Percentiles rank a stretch among this genome's conserved stretches.
These are phyloP conservation scores for Begonia loranthoides DNA, from an alignment of 306 rosid species.

Conservation along the genomic window DNA sequence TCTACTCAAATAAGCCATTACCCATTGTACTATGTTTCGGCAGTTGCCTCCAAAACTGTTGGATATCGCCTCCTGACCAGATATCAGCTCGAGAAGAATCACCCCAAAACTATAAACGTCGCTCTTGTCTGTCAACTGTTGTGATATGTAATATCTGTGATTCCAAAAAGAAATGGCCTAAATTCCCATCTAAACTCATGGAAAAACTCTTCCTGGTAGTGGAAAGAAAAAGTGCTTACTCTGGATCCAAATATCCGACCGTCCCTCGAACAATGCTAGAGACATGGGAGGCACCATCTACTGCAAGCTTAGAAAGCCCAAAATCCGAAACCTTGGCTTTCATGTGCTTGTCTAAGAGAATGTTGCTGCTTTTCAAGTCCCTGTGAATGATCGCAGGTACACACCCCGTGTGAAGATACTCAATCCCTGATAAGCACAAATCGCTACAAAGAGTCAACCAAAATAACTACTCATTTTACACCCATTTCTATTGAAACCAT, in stretches of 20 bases:
- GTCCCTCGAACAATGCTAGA: constrained; percentile 96
- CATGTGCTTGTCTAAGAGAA: constrained; percentile 84
- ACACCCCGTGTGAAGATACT: constrained; percentile 96
- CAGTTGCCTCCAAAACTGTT: constrained; percentile 85
- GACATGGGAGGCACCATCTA: constrained; percentile 88
- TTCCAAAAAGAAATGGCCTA: constrained; percentile 4
- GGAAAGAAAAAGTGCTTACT: constrained; percentile 30
- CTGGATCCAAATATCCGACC: constrained; percentile 94
- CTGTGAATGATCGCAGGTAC: constrained; percentile 85
- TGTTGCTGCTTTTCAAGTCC: constrained; percentile 92
- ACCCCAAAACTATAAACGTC: constrained; percentile 95
- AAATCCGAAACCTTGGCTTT: constrained; percentile 94
- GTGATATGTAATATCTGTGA: constrained; percentile 86
- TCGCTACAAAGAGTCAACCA: constrained; percentile 7
- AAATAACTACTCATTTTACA: background rate
- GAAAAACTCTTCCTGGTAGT: background rate
- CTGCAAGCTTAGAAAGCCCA: constrained; percentile 95
- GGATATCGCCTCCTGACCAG: constrained; percentile 98
- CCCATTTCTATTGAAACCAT: background rate
- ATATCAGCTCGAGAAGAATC: constrained; percentile 94
- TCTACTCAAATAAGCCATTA: constrained; percentile 27
- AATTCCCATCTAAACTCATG: background rate
- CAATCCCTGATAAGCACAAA: constrained; percentile 57
- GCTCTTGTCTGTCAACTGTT: constrained; percentile 94
- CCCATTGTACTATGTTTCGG: constrained; percentile 96